Base-by-base conservation (phyloP, 2,329 filamentous ascomycete species). In the Rosellinia necatrix region DNA sequence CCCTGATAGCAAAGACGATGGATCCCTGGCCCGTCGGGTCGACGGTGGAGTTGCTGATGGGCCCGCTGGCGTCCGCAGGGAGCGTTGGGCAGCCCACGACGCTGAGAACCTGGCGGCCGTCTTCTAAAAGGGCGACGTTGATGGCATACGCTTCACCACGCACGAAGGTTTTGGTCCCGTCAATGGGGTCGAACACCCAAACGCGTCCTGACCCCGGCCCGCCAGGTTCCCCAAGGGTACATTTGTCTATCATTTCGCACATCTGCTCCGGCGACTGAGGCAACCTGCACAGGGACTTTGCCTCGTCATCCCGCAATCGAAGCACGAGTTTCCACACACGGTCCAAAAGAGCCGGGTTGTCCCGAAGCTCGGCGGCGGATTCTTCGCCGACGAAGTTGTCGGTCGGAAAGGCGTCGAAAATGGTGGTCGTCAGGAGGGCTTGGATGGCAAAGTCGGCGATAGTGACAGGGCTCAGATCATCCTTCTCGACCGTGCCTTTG, bases 151-250 rank as follows among this genome's bases (percentile, higher is more conserved):
- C 76, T 62, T 82, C 72, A 5, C 79, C 77, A 9, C 72, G 70
- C 7, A 85, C 72, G 50, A 82, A 85, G 0, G 81, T 83, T 70
- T 81, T 78, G 2, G 82, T 85, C 6, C 82, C 82, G 60, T 85
- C 82, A 25, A 85, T 84, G 0, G 82, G 82, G 63, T 85, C 82
- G 62, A 85, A 84, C 0, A 85, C 75, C 82, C 82, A 85, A 7
- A 78, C 76, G 12, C 81, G 68, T 6, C 76, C 77, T 2, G 66
- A 66, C 2, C 53, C 50, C 3, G 46, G 49, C 3, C 64, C 61
- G 6, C 66, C 70, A 4, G 74, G 77, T 13, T 66, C 67, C 21
- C 74, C 74, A 17, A 71, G 61, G 25, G 78, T 76, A 56, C 81
- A 82, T 60, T 74, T 74, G 66, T 85, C 81, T 40, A 85, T 79